These are phyloP conservation scores for Smittium culicis DNA, from an alignment of 371 early-diverging fungal genomes.

Conservation along the genomic window DNA sequence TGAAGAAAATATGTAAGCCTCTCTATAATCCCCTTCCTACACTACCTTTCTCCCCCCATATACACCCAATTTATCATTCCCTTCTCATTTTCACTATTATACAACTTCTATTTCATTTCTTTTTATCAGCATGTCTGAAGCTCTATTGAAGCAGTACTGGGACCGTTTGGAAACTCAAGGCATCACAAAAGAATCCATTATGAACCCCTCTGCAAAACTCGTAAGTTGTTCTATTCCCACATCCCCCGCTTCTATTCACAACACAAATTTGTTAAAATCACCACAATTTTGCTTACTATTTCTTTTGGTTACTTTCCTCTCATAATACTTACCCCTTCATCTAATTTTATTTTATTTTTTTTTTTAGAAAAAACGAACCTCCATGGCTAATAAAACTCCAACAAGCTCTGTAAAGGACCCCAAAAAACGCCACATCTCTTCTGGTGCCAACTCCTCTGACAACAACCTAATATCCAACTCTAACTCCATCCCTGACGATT, in stretches of 20 bases:
- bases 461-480: not conserved
- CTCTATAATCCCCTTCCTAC: too few relatives aligned
- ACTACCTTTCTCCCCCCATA: not conserved
- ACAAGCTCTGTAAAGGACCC: not conserved
- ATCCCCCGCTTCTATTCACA: too few relatives aligned
- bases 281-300: not conserved
- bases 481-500: not conserved
- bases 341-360: not conserved
- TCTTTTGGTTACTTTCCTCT: not conserved
- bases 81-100: not conserved
- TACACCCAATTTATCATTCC: not conserved
- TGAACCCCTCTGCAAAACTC: not conserved
- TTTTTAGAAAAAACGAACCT: not conserved
- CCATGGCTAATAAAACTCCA: not conserved
- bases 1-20: constrained; percentile 26
- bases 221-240: too few relatives aligned
- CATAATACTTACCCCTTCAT: not conserved
- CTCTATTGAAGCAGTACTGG: constrained; percentile 24
- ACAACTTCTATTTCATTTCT: not conserved
- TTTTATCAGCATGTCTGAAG: constrained; percentile 12
- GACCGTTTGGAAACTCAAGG: not conserved
- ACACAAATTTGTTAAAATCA: too few relatives aligned
- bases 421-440: constrained; percentile 6
- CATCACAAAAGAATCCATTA: not conserved
- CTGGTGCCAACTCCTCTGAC: not conserved